Base-by-base conservation (phyloP, 805 yeast genomes). In the Pichia deserticola region DNA sequence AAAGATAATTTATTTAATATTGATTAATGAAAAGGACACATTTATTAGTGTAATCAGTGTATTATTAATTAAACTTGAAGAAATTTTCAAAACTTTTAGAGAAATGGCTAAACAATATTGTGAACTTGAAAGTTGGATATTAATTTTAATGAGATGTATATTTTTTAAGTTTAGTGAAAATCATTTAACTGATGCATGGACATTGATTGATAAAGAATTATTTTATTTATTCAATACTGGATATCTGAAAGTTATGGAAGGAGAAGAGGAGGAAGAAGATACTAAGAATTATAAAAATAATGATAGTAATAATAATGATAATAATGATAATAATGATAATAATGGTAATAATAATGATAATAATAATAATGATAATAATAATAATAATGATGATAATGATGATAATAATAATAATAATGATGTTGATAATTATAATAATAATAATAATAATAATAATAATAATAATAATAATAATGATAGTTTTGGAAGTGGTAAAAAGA, bases 121-220 rank as follows among this genome's bases (percentile, higher is more conserved):
- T 60, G 45, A 60, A 9, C 56, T 76, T 51, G 60, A 66, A 20
- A 60, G 69, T 4, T 81, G 78, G 44, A 68, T 82, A 1, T 78
- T 80, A 56, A 58, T 77, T 8, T 67, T 88, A 32, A 59, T 92
- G 40, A 72, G 98, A 47, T 84, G 82, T 0, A 64, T 89, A 10
- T 63, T 84, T 2, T 60, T 89, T 54, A 77, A 75, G 52, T 84
- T 82, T 52, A 77, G 82, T 28, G 81, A 79, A 41, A 65, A 78
- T 20, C 89, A 86, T 59, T 69, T 90, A 44, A 67, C 77, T 10
- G 79, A 86, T 10, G 69, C 79, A 49, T 89, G 96, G 95, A 75
- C 83, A 2, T 61, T 78, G 36, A 73, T 89, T 11, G 75, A 79
- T 36, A 82, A 84, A 36, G 79, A 79, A 49, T 63, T 92, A 50